phyloP scores from a whole-genome alignment of 176 grass and related monocot species.

The Alopecurus myosuroides region DNA sequence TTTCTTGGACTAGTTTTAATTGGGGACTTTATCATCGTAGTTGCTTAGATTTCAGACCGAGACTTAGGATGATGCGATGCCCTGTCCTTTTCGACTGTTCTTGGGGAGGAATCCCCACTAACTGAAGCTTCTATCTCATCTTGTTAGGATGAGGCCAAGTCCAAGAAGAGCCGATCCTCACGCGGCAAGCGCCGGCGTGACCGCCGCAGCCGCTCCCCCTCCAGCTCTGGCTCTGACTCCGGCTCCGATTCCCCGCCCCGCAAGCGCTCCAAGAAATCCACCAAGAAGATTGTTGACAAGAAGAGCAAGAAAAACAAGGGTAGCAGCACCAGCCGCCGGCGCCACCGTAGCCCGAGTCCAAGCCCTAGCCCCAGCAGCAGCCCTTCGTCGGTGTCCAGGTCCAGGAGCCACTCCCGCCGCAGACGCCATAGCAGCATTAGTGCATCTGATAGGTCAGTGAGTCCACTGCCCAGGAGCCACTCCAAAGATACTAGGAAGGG shows the following conservation, averaged over 20 bases:
- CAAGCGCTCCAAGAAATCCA: constrained; percentile 44
- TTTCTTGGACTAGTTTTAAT: background rate
- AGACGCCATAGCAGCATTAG: constrained; percentile 34
- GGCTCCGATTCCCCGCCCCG: constrained; percentile 19
- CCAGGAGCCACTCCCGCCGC: constrained; percentile 30
- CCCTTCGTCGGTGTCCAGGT: constrained; percentile 30
- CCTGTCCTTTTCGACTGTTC: background rate
- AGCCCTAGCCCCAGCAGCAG: constrained; percentile 29
- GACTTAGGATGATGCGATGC: background rate
- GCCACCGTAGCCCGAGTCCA: constrained; percentile 12
- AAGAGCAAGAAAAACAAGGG: constrained; percentile 35
- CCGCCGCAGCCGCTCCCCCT: background rate
- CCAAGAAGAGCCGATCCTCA: constrained; percentile 42
- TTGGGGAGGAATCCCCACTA: background rate
- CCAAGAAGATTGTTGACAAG: constrained; percentile 26
- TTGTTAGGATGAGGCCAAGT: constrained; percentile 33
- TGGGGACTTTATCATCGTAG: background rate
- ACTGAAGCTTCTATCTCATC: background rate
- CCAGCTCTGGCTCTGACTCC: background rate
- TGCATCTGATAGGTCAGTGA: constrained; percentile 29
- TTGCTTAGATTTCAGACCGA: background rate
- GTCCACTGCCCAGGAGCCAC: constrained; percentile 34
- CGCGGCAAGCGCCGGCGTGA: constrained; percentile 19
- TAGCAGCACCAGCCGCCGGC: background rate
- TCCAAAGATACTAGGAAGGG: constrained; percentile 37